Evolutionary conservation across 2,329 filamentous ascomycete genomes (phyloP), one percentile per base, ranked within the genome.

Genomic region (Pseudogymnoascus pannorum): DNA sequence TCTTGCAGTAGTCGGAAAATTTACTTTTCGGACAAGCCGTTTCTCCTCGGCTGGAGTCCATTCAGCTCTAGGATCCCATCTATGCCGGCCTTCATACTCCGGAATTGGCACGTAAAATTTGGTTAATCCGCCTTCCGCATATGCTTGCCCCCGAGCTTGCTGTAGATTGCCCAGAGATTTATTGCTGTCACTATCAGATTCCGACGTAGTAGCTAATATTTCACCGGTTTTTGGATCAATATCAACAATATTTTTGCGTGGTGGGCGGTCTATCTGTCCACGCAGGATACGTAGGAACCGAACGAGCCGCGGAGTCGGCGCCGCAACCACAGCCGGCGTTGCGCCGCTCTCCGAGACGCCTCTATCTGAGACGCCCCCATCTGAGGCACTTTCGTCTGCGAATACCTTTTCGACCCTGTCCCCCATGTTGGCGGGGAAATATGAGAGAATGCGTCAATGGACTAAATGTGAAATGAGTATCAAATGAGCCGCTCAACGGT

Each of bases 11-110:
- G 8, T 24, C n/a, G 16, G 51, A 35, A 31, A 26, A 18, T 60
- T 63, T 63, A 68, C 64, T 48, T 66, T 69, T 6, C 68, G 54
- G 24, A 70, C 66, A 20, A 71, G 42, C 22, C 57, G 64, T 31
- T 68, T 63, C 61, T 71, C 69, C 51, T 71, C 69, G 5, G 61
- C 64, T 64, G 66, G 66, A 1, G 66, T 69, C 69, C 69, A 71
- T 36, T 66, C 57, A 16, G 64, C 66, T n/a, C 59, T 61, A 11
- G 69, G 68, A 36, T 70, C 67, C 59, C 68, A 70, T 16, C 67
- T 62, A 57, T 68, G 65, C 1, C 66, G 54, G 26, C 67, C 67
- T 42, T 71, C 69, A 64, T 67, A 70, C 1, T 44, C 63, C 8
- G 62, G 62, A n/a, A 65, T 64, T 9, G 68, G 68, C 9, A 65